Conservation (phyloP, 176 grass and related monocot species). For the Aegilops speltoides region DNA sequence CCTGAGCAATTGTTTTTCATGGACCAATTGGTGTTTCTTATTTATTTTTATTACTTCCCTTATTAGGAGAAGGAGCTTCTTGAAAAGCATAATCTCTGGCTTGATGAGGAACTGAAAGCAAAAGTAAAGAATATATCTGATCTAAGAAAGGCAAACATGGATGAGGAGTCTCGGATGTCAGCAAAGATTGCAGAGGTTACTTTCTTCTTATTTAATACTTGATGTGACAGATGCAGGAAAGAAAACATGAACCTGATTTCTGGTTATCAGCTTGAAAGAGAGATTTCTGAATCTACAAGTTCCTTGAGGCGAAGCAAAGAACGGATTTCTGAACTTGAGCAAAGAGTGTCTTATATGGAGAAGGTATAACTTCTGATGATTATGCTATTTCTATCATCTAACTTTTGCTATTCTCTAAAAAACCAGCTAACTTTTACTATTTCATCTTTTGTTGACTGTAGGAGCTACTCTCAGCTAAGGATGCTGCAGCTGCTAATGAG, state of each 20-base stretch:
- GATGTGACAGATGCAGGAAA: conserved; percentile 1
- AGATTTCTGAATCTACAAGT: conserved; percentile 65
- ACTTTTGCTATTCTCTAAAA: conserved; percentile 28
- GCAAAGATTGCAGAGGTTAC: conserved; percentile 72
- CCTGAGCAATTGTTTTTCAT: background rate
- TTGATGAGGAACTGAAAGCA: conserved; percentile 75
- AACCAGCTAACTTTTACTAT: conserved; percentile 27
- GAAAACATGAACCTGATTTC: conserved; percentile 1
- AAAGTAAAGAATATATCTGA: conserved; percentile 67
- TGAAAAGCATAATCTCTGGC: conserved; percentile 78
- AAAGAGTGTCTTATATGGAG: conserved; percentile 73
- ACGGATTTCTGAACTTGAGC: conserved; percentile 61
- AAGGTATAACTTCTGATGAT: conserved; percentile 57
- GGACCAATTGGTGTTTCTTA: conserved; percentile 3
- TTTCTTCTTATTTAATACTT: conserved; percentile 25
- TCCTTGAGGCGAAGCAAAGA: conserved; percentile 73
- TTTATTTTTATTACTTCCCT: conserved; percentile 15
- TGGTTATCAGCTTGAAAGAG: conserved; percentile 79
- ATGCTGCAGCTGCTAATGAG: conserved; percentile 71
- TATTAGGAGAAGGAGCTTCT: conserved; percentile 91
- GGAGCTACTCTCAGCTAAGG: conserved; percentile 79
- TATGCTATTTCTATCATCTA: conserved; percentile 6
- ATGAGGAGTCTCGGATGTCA: conserved; percentile 78
- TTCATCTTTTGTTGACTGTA: conserved; percentile 45
- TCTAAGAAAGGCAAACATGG: conserved; percentile 73